A percentile compares a stretch with the other conserved stretches of the same genome.
These are phyloP conservation scores for Zea luxurians DNA, from an alignment of 176 grass and related monocot species.

Conservation along the genomic window DNA sequence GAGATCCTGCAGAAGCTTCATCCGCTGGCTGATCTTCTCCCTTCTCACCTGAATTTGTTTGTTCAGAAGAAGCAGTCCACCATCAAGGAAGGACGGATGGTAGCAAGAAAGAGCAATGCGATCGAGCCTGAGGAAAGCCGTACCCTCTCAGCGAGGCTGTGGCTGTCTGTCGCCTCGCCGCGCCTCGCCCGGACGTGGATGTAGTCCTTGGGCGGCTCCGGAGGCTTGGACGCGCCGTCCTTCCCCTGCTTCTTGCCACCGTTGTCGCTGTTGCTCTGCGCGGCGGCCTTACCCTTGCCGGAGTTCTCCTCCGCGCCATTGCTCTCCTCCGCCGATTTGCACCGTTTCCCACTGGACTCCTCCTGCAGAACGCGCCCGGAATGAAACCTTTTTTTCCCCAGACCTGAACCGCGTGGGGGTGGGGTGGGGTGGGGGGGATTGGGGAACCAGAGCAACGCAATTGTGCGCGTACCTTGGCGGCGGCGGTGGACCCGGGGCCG, in stretches of 20 bases:
- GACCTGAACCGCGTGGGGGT: not conserved
- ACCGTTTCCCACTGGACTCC: constrained; percentile 63
- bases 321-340: constrained; percentile 64
- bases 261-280: constrained; percentile 71
- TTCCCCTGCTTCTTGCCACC: constrained; percentile 66
- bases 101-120: not conserved
- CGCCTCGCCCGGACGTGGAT: constrained; percentile 95
- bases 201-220: constrained; percentile 80
- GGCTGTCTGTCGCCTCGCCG: constrained; percentile 96
- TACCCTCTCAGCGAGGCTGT: constrained; percentile 99
- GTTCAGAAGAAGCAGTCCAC: too few relatives aligned
- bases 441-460: constrained; percentile 18
- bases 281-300: constrained; percentile 57
- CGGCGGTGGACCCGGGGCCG: constrained; percentile 39
- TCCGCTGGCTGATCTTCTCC: constrained; percentile 97
- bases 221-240: constrained; percentile 44
- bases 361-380: constrained; percentile 40
- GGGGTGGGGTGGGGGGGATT: not conserved
- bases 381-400: constrained; percentile 20
- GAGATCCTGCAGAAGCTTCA: constrained; percentile 99
- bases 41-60: constrained; percentile 70
- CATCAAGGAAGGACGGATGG: too few relatives aligned
- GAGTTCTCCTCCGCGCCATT: constrained; percentile 58
- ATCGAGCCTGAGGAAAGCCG: constrained; percentile 27
- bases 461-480: constrained; percentile 58